Conservation (phyloP, 2,329 filamentous ascomycete genomes). For the Chalara sp. region DNA sequence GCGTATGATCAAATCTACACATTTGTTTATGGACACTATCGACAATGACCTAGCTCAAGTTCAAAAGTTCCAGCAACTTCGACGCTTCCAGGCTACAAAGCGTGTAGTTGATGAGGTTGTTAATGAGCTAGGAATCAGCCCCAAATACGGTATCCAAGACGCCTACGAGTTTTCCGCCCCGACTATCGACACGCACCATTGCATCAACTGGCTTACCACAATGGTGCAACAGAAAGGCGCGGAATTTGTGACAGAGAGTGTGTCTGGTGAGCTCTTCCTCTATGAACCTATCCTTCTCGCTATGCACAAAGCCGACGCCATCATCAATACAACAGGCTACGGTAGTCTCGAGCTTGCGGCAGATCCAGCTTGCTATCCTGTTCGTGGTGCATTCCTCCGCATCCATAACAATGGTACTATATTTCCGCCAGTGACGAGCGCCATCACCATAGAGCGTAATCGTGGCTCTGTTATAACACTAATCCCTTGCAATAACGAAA, state of each 20-base stretch:
- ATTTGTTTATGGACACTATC: slow-evolving; percentile 1
- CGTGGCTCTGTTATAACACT: too few relatives aligned
- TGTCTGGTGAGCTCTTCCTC: slow-evolving; percentile 1
- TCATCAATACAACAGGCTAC: slow-evolving; percentile 5
- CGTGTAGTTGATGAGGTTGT: background rate
- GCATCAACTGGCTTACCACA: slow-evolving; percentile 4
- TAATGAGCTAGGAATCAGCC: background rate
- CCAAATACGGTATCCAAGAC: background rate
- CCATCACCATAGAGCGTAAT: too few relatives aligned
- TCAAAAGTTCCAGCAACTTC: background rate
- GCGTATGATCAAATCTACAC: slow-evolving; percentile 2
- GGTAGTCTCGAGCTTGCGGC: background rate
- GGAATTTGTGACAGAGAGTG: slow-evolving; percentile 1
- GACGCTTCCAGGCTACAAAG: background rate
- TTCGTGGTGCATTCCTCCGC: slow-evolving; percentile 4
- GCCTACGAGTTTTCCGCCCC: slow-evolving; percentile 5
- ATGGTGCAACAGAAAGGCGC: slow-evolving; percentile 2
- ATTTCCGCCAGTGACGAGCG: background rate
- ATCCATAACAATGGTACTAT: slow-evolving; percentile 4
- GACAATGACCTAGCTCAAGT: background rate
- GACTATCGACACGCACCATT: slow-evolving; percentile 3
- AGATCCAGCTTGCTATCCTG: slow-evolving; percentile 1
- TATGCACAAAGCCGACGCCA: background rate
- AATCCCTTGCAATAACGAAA: too few relatives aligned
- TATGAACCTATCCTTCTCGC: background rate